Conservation (phyloP, 2,329 filamentous ascomycete species). For the Leptographium lundbergii region DNA sequence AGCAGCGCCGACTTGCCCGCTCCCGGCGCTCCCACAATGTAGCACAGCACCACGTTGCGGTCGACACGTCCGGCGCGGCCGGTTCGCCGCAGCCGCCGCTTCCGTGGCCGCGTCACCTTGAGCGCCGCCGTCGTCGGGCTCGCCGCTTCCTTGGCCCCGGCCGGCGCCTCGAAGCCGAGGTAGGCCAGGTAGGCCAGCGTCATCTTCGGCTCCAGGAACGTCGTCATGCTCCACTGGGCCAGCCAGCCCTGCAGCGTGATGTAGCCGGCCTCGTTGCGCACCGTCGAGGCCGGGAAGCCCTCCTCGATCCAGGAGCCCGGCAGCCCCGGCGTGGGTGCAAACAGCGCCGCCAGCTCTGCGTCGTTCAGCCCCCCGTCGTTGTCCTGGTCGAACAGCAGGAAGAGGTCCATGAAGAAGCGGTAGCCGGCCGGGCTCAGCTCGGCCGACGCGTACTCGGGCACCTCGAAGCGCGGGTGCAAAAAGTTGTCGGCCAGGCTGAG, state of each 20-base stretch:
- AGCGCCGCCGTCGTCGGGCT: slow-evolving; percentile 52
- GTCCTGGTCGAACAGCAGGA: slow-evolving; percentile 90
- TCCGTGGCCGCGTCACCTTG: slow-evolving; percentile 85
- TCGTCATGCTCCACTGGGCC: slow-evolving; percentile 99
- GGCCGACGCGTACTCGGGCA: slow-evolving; percentile 81
- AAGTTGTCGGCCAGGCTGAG: slow-evolving; percentile 84
- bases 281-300: slow-evolving; percentile 84
- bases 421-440: slow-evolving; percentile 92
- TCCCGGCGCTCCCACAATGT: slow-evolving; percentile 72
- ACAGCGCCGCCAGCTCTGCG: slow-evolving; percentile 70
- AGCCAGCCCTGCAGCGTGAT: slow-evolving; percentile 97
- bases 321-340: slow-evolving; percentile 83
- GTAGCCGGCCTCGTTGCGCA: slow-evolving; percentile 87
- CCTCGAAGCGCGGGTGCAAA: slow-evolving; percentile 85
- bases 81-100: slow-evolving; percentile 56
- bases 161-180: slow-evolving; percentile 78
- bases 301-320: slow-evolving; percentile 79
- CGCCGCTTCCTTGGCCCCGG: slow-evolving; percentile 33
- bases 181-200: slow-evolving; percentile 94
- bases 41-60: slow-evolving; percentile 87
- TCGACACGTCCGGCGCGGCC: slow-evolving; percentile 75
- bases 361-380: slow-evolving; percentile 92
- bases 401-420: slow-evolving; percentile 89
- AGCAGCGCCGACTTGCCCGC: slow-evolving; percentile 87
- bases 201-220: slow-evolving; percentile 87